Base-by-base conservation (phyloP, 2,329 filamentous ascomycete species). In the Chrysoporthe cubensis region DNA sequence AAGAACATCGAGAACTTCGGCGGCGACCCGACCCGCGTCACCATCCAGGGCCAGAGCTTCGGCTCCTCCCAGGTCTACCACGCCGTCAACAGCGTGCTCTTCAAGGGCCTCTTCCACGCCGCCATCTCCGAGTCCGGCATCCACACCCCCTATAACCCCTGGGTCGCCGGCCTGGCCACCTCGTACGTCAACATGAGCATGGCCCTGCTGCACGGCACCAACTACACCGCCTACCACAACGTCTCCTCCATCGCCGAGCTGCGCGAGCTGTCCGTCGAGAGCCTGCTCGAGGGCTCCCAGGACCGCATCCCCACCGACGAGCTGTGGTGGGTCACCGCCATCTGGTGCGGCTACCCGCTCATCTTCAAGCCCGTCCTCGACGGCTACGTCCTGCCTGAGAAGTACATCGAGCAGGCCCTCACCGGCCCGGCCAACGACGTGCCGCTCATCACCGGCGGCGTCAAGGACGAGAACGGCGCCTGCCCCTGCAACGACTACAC, bases 381-480 rank as follows among this genome's bases (percentile, higher is more conserved):
- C 44, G 58, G 68, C 57, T 74, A 74, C 42, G 70, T 69, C 40
- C 63, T 74, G 4, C 72, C 72, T 9, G 65, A 68, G 26, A 73
- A 69, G 26, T 74, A 74, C 62, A 44, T 62, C 11, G 65, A 70
- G 32, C 66, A 57, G 1, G 68, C 78, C 37, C 54, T 67, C 13
- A 70, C 73, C 2, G 76, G 75, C 0, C 72, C 74, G 0, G 76
- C 74, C 56, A 77, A 76, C 67, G 76, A 78, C 26, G 76, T 79
- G 7, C 77, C 78, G 2, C 69, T 79, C 14, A 73, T 79, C 26
- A 78, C 76, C 1, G 77, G 77, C n/a, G 78, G 78, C 67, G 77
- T 74, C 40, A 75, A 75, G 18, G 77, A 78, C 32, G 76, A 78
- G 46, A 74, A 72, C 9, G 76, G 76, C 14, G 75, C 77, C 5